Base-by-base conservation (phyloP, 148 eudicot species). In the Vaccinium darrowii region DNA sequence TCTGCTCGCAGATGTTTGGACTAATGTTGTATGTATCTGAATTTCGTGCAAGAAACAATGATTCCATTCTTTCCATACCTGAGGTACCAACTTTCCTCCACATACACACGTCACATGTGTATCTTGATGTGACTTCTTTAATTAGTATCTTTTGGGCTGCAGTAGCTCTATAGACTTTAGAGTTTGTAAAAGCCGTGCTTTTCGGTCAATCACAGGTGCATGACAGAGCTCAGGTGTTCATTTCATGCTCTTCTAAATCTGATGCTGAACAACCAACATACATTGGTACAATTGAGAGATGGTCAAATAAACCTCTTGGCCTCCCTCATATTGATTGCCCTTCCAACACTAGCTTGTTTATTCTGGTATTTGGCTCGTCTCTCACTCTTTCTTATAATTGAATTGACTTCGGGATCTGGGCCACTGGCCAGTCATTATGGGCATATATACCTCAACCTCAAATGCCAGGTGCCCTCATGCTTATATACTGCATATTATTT, bases 201-300 rank as follows among this genome's bases (percentile, higher is more conserved):
- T 84, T 69, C 74, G 82, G 16, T 79, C 54, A 56, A 76, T 79
- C 82, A 81, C 91, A 95, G 98, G 95, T 95, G 73, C 97, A 93
- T 88, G 99, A 96, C 85, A 93, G 99, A 88, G 99, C 97, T 86
- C 99, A 92, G 86, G 96, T 96, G 57, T 96, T 91, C 78, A 75
- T 94, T 84, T 86, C 92, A 62, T 96, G 99, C 88, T 84, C 87
- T 87, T 79, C 89, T 65, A 86, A 88, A 84, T 88, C 86, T 82
- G 83, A 81, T 83, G 88, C 82, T 79, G 87, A n/a, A 84, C 90
- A 90, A 86, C 93, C 96, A 76, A 89, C 83, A 62, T 92, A 91
- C 82, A 90, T 89, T 80, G 99, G 93, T 52, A 89, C 81, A 60
- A 88, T 91, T 53, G 90, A 91, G 84, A 92, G 99, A 91, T 92